phyloP scores from a whole-genome alignment of 2,329 filamentous ascomycete species.

The Nannizziopsis arthrosporioides region DNA sequence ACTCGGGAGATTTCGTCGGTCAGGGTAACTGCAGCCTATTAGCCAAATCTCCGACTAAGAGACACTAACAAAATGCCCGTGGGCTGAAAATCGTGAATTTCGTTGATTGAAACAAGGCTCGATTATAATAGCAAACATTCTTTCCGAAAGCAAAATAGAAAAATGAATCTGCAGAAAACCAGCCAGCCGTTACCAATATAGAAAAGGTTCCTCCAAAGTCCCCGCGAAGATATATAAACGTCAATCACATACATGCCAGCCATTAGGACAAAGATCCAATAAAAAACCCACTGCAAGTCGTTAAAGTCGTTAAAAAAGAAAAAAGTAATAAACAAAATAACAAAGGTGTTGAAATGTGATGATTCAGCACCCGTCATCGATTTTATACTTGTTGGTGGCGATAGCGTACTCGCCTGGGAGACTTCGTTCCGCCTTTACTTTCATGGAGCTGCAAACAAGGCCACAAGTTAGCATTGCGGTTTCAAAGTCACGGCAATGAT shows the following conservation, averaged over 20 bases:
- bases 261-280: not conserved
- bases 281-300: not conserved
- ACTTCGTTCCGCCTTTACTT: conserved; percentile 21
- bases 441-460: conserved; percentile 18
- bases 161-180: not conserved
- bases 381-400: conserved; percentile 19
- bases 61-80: not conserved
- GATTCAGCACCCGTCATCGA: conserved; percentile 16
- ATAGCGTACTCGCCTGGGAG: conserved; percentile 23
- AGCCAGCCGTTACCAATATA: not conserved
- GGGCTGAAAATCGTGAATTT: conserved; percentile 1
- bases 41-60: too few relatives aligned
- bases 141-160: not conserved
- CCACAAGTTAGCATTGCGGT: not conserved
- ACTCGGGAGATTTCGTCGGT: too few relatives aligned
- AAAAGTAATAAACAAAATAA: too few relatives aligned
- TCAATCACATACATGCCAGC: too few relatives aligned
- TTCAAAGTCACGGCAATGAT: not conserved
- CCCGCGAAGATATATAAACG: too few relatives aligned
- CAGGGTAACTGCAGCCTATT: too few relatives aligned
- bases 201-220: too few relatives aligned
- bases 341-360: not conserved
- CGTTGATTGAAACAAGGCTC: not conserved
- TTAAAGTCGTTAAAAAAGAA: not conserved
- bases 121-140: not conserved